Base-by-base conservation (phyloP, 176 grass and related monocot species). In the Ensete ventricosum region DNA sequence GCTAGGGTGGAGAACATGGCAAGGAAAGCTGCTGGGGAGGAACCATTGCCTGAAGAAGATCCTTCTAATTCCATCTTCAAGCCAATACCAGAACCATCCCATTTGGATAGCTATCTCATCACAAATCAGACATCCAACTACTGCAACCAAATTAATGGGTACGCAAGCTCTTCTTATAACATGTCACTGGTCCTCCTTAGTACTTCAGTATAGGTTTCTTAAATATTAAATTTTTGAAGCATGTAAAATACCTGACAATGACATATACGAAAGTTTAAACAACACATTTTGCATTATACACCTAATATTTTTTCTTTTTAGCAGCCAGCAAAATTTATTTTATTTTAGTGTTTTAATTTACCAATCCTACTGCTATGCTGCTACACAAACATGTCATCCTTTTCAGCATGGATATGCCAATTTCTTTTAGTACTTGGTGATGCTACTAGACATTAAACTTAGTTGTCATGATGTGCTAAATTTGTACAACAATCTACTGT, bases 71-170 rank as follows among this genome's bases (percentile, higher is more conserved):
- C 91, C 23, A 72, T 99, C 58, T 99, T 99, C 78, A 99, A 94
- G 76, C 91, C 95, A 23, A 89, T 99, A 81, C 88, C 86, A 26
- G 95, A 99, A 82, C 95, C 91, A 48, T 94, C 95, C 80, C 88
- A 91, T 50, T 80, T 99, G 43, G 95, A 99, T 82, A 84, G 88
- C 72, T 99, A 91, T 76, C 95, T 99, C 51, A 90, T 99, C 52
- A 94, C 95, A 68, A 99, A 99, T 84, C 95, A 99, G 72, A 89
- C 91, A 76, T 87, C 95, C 57, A 99, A 92, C 72, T 97, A 97
- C 79, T 97, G 94, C 84, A 97, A 97, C 75, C 88, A 97, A 78
- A 91, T 97, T 66, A 97, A 93, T 7, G 90, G 90, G 94, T 97
- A 91, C 74, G 77, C 8, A 24, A 74, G 8, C 50, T 67, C 9